phyloP scores from a whole-genome alignment of 257 asterid genomes.

The Nicotiana paniculata region DNA sequence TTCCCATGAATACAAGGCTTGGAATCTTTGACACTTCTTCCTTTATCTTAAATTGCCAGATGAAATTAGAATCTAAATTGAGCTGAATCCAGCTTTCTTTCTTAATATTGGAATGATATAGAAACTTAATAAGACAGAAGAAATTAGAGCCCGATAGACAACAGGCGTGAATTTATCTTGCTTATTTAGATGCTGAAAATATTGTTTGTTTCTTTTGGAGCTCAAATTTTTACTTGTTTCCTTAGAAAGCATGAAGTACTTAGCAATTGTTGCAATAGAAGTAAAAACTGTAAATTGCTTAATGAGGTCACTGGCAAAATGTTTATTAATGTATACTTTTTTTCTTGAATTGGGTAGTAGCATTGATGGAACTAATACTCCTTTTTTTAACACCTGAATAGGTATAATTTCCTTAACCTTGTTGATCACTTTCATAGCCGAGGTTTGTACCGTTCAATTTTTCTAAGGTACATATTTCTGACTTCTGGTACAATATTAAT shows the following conservation, averaged over 20 bases:
- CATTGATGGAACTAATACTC: not conserved
- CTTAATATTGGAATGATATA: not conserved
- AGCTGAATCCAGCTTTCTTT: not conserved
- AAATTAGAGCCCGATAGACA: too few species aligned
- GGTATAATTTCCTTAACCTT: slow-evolving; percentile 70
- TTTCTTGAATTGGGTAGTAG: not conserved
- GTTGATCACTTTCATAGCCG: slow-evolving; percentile 73
- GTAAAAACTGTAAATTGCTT: not conserved
- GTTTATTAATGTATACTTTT: not conserved
- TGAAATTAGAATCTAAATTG: not conserved
- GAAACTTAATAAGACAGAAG: too few species aligned
- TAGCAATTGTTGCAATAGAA: not conserved
- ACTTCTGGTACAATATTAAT: not conserved
- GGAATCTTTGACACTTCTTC: not conserved
- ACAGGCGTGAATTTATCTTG: too few species aligned
- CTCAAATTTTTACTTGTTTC: not conserved
- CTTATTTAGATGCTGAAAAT: not conserved
- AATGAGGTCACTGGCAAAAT: not conserved
- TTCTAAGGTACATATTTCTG: slow-evolving; percentile 44
- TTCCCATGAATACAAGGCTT: not conserved
- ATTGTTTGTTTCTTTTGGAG: not conserved
- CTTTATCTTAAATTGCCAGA: not conserved
- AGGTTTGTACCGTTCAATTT: slow-evolving; percentile 75
- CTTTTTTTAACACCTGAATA: slow-evolving; percentile 19
- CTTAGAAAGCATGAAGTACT: not conserved